These are phyloP conservation scores for Phytopythium litorale DNA, from an alignment of 352 stramenopile species.

Conservation along the genomic window DNA sequence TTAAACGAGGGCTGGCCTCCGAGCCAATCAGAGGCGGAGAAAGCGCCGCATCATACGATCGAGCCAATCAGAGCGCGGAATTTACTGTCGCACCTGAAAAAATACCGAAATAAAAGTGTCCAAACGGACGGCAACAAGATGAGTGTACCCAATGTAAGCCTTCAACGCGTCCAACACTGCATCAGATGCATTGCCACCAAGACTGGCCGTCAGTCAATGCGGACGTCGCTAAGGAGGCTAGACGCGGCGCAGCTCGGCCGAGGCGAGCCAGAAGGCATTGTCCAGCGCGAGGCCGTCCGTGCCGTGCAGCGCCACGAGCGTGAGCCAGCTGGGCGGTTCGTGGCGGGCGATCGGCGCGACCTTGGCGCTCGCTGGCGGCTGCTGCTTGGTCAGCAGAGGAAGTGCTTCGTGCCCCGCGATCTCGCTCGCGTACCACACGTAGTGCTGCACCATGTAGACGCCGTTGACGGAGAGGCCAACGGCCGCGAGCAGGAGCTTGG, in stretches of 20 bases:
- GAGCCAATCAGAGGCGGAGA: not conserved
- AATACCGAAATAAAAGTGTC: not conserved
- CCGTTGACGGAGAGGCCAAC: slow-evolving; percentile 93
- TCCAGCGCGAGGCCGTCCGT: not conserved
- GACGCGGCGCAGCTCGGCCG: not conserved
- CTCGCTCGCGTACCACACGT: slow-evolving; percentile 73
- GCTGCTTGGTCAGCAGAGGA: too few species aligned
- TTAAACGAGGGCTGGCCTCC: too few species aligned
- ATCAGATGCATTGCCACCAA: not conserved
- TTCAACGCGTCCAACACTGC: not conserved
- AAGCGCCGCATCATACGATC: not conserved
- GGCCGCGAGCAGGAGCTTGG: slow-evolving; percentile 91
- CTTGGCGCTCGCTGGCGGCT: too few species aligned
- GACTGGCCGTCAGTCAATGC: too few species aligned
- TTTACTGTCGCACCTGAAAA: not conserved
- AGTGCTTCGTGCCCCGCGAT: too few species aligned
- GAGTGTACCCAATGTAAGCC: not conserved
- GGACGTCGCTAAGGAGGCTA: not conserved
- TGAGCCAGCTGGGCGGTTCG: not conserved
- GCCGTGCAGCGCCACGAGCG: not conserved
- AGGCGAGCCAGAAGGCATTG: not conserved
- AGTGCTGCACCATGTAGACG: slow-evolving; percentile 94
- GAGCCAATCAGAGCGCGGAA: not conserved
- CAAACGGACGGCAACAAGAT: not conserved
- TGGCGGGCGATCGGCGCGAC: too few species aligned